Evolutionary conservation across 2,329 filamentous ascomycete genomes (phyloP), one percentile per base, ranked within the genome.

Genomic region (Calonectria pteridis): DNA sequence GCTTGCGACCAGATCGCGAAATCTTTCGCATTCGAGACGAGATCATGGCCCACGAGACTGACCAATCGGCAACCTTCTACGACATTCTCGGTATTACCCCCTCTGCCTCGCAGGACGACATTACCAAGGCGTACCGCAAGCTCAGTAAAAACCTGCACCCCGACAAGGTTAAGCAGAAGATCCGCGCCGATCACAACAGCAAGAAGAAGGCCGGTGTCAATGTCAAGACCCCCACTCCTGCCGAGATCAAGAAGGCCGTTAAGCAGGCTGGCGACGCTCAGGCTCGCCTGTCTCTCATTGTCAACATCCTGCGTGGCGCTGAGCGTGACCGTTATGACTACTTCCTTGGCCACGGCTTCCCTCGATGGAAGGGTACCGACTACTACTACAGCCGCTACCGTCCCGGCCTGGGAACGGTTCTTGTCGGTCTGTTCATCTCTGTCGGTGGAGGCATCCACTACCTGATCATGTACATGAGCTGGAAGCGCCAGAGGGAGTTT

Each of bases 371-470:
- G 87, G 97, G 97, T 72, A 98, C 96, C 55, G 96, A 97, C 75
- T 99, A 99, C 90, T 99, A 98, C 90, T 99, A 99, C 88, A 93
- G 92, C 81, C 93, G 97, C 72, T 98, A 96, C 89, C 92, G 97
- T 26, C 97, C 97, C 2, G 97, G 97, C 11, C 88, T 98, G 55
- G 95, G 95, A 73, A 94, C 94, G 18, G 97, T 98, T 58, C 85
- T 98, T 66, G 74, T 93, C 31, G 96, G 96, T 62, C 86, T 98
- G 50, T 95, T 98, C 84, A 84, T 98, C 75, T 91, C 95, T 67
- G 91, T 94, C 66, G 96, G 96, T 71, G 97, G 97, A 76, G 94
- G 88, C 35, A 93, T 94, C 46, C 97, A 99, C 87, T 99, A 98
- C 86, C 87, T 94, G 64, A 93, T 94, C 20, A 88, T 98, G 72